Base-by-base conservation (phyloP, 2,329 filamentous ascomycete genomes). In the Coccinonectria pachysandricola region DNA sequence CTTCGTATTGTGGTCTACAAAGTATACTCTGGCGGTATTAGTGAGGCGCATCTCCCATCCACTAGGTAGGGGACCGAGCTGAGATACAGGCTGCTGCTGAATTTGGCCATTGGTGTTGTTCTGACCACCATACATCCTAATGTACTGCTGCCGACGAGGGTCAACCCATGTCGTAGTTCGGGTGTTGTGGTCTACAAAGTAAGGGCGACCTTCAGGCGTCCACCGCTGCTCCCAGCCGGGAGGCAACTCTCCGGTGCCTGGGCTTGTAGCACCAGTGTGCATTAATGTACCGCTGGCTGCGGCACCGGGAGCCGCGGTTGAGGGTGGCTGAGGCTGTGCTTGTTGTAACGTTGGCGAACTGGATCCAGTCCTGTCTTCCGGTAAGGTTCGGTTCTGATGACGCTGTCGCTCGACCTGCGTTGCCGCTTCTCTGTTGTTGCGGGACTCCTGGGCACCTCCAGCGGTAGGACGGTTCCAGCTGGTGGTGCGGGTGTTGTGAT, bases 41-140 rank as follows among this genome's bases (percentile, higher is more conserved):
- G 91, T 98, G 26, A 98, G 75, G 34, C 91, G 84, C 91, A 98
- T 98, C 66, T 98, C 91, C 91, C 91, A 98, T 3, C 91, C 91
- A 48, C 91, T 96, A 3, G 91, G 91, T 24, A 98, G 60, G 14
- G 91, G 91, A 4, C 91, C 91, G 23, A 98, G 71, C 54, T 98
- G 91, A 3, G 91, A 96, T 3, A 98, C 91, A 1, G 91, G 88
- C 58, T 98, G 91, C 52, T 95, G 88, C 56, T 96, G 88, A 39
- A 96, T 94, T 27, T 78, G 81, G 24, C 84, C 87, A 44, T 79
- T 86, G 42, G 76, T 74, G 36, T 79, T 82, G 56, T 85, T 91
- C 45, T 88, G 83, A 3, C 87, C 88, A 16, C 73, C 73, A 51
- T 98, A 98, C 83, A 96, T 95, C 32, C 91, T 73, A 35, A 98